A percentile compares a stretch with the other conserved stretches of the same genome.
Evolutionary conservation across 1,284 basidiomycete species (phyloP).

Genomic region (Violaceomyces palustris): DNA sequence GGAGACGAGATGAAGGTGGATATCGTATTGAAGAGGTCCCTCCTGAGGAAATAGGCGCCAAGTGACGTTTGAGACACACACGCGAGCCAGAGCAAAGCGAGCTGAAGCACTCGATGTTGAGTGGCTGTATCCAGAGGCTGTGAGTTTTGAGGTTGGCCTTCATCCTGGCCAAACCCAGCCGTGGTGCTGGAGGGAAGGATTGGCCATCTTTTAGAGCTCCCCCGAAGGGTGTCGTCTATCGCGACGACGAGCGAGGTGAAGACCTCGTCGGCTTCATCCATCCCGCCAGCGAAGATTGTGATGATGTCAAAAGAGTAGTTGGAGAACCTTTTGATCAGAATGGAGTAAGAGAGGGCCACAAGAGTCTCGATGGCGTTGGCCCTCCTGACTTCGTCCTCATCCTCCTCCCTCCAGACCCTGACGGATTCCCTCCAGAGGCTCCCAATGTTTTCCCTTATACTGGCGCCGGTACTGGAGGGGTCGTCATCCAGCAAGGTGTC

Average conservation of each 20-base stretch:
- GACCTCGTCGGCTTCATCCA: slow-evolving; percentile 48
- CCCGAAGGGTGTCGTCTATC: slow-evolving; percentile 34
- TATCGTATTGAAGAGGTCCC: slow-evolving; percentile 39
- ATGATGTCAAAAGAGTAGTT: slow-evolving; percentile 47
- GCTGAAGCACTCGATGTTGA: slow-evolving; percentile 28
- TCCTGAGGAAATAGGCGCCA: slow-evolving; percentile 42
- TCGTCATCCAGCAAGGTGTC: slow-evolving; percentile 35
- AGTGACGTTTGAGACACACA: slow-evolving; percentile 34
- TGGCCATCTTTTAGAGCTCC: neutral
- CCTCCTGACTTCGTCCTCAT: slow-evolving; percentile 35
- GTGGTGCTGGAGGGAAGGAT: neutral
- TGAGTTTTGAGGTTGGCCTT: neutral
- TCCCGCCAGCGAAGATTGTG: slow-evolving; percentile 42
- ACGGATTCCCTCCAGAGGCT: slow-evolving; percentile 43
- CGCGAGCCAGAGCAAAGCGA: slow-evolving; percentile 39
- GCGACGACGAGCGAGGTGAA: slow-evolving; percentile 39
- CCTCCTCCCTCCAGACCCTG: slow-evolving; percentile 28
- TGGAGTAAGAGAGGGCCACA: slow-evolving; percentile 34
- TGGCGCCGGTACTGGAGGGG: slow-evolving; percentile 21
- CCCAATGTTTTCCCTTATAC: slow-evolving; percentile 40
- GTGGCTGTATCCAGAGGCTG: slow-evolving; percentile 16
- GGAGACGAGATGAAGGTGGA: slow-evolving; percentile 21
- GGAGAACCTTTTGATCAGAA: slow-evolving; percentile 40
- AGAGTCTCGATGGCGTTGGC: slow-evolving; percentile 42
- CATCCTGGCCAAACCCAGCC: neutral